phyloP scores from a whole-genome alignment of 345 rosid genomes.

The Pistacia atlantica region DNA sequence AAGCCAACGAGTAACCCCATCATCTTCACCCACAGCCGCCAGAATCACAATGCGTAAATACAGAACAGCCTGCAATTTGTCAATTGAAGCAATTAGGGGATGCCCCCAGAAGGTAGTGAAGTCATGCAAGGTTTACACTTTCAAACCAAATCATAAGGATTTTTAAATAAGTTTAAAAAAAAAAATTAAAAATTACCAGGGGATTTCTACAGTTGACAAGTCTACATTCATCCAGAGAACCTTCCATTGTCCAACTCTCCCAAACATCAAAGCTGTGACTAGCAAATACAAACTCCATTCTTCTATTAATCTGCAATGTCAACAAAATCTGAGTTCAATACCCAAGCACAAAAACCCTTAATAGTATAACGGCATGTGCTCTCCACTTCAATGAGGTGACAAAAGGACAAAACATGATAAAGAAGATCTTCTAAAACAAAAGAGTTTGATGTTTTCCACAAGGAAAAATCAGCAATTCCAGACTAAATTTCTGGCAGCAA shows the following conservation, averaged over 20 bases:
- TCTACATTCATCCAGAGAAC: conserved; percentile 84
- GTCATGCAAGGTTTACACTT: not conserved
- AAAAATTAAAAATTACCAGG: conserved; percentile 37
- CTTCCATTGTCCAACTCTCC: conserved; percentile 98
- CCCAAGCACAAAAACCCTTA: not conserved
- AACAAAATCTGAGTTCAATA: conserved; percentile 12
- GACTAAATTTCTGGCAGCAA: not conserved
- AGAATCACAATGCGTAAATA: conserved; percentile 79
- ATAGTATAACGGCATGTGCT: not conserved
- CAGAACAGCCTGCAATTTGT: conserved; percentile 71
- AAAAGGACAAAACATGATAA: not conserved
- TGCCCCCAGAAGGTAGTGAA: not conserved
- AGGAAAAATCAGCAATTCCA: not conserved
- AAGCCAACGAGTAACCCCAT: conserved; percentile 90
- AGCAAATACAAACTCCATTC: conserved; percentile 95
- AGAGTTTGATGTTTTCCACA: not conserved
- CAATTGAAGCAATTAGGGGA: conserved; percentile 10
- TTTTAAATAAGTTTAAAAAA: not conserved
- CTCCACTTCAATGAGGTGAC: conserved; percentile 8
- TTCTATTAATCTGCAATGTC: conserved; percentile 80
- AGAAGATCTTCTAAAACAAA: not conserved
- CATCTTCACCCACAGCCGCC: conserved; percentile 79
- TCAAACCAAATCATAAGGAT: not conserved
- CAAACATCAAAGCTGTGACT: conserved; percentile 99
- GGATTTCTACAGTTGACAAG: conserved; percentile 89